Base-by-base conservation (phyloP, 805 yeast genomes). In the Ogataea henricii region DNA sequence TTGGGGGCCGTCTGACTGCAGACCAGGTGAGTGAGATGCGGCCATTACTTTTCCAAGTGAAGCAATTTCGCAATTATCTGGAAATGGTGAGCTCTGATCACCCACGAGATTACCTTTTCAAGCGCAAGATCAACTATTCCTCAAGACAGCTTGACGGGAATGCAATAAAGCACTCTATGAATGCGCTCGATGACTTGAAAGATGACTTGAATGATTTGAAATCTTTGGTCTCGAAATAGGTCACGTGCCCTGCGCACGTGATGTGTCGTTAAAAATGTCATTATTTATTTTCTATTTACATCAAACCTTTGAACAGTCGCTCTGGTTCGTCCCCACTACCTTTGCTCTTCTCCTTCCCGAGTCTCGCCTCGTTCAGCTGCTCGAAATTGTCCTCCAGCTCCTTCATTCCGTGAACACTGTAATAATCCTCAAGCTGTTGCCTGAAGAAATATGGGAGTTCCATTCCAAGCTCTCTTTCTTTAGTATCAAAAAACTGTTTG, bases 51-150 rank as follows among this genome's bases (percentile, higher is more conserved):
- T 70, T 62, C 40, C 73, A 56, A 52, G 54, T 58, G 26, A 67
- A 55, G 43, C 70, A 60, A 48, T 51, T 64, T 34, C 64, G 60
- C 46, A 65, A 62, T 23, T 64, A 60, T 43, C 46, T 63, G 43
- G 69, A 66, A 22, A 54, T 66, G 54, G 58, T 61, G 14, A 60
- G 60, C 9, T 53, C 68, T 1, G 69, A 66, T 45, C 70, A 62
- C 40, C 70, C 71, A n/a, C 53, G 66, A 32, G 67, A 65, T 5
- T 53, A 53, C 39, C 32, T 67, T n/a, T 67, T 67, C 43, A 65
- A 58, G 37, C 53, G 66, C 36, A 59, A 56, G 4, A 13, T 61
- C 4, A 51, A 52, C 18, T 60, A 64, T 52, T 4, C 48, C 20
- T 25, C 35, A 43, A 22, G 56, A 43, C 18, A 30, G n/a, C 26